Evolutionary conservation across 495 filamentous ascomycete species (phyloP).

Genomic region (Acidomyces sp.): DNA sequence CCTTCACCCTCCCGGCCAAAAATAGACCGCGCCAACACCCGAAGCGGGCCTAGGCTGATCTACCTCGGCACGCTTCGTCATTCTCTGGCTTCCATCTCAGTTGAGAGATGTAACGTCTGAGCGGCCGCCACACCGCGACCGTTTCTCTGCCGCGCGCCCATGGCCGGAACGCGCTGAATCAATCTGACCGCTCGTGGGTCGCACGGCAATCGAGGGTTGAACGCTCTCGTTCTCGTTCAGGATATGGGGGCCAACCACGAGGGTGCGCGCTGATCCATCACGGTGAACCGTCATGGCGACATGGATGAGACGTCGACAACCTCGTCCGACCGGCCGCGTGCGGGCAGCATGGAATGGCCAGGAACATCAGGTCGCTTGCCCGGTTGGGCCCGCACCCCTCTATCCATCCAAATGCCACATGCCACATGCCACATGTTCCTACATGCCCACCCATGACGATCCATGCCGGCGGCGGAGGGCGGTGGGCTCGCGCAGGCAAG

Average conservation of each 20-base stretch:
- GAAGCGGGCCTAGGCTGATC: too few relatives aligned
- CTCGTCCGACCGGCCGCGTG: not conserved
- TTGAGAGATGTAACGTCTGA: constrained; percentile 4
- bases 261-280: too few relatives aligned
- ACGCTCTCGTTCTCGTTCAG: too few relatives aligned
- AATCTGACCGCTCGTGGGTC: not conserved
- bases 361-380: too few relatives aligned
- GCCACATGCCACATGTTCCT: not conserved
- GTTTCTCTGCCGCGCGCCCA: not conserved
- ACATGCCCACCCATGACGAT: not conserved
- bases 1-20: too few relatives aligned
- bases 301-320: not conserved
- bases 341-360: not conserved
- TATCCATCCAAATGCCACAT: not conserved
- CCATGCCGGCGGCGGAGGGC: not conserved
- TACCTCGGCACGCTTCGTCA: too few relatives aligned
- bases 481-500: not conserved
- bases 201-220: not conserved
- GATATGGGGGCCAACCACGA: too few relatives aligned
- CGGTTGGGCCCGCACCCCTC: too few relatives aligned
- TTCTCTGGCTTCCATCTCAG: too few relatives aligned
- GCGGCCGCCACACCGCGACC: not conserved
- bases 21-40: too few relatives aligned
- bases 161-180: not conserved
- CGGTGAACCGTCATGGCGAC: not conserved